Evolutionary conservation across 2,329 filamentous ascomycete species (phyloP).

Genomic region (Trichophyton rubrum): DNA sequence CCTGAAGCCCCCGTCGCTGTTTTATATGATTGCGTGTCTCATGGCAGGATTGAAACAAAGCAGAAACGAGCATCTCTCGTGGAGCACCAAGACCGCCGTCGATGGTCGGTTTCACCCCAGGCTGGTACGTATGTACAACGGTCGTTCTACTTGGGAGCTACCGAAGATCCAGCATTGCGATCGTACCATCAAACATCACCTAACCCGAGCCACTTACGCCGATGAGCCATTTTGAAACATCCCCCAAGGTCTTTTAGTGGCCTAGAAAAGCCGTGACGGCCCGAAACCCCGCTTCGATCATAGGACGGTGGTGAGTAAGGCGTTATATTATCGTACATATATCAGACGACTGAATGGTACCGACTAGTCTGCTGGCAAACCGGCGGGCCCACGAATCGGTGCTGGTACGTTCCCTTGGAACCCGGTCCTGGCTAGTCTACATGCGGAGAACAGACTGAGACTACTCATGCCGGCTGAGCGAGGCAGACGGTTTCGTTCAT

Average conservation of each 20-base stretch:
- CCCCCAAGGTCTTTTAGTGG: neutral
- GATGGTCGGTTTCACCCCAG: too few relatives aligned
- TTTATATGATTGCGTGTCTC: neutral
- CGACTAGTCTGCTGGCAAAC: too few relatives aligned
- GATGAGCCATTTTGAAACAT: neutral
- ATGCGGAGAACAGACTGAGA: too few relatives aligned
- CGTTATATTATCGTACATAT: neutral
- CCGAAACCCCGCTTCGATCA: neutral
- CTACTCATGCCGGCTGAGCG: too few relatives aligned
- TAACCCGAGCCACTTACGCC: neutral
- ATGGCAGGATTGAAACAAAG: neutral
- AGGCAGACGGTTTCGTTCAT: too few relatives aligned
- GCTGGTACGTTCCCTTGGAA: too few relatives aligned
- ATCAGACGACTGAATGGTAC: too few relatives aligned
- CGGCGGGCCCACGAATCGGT: too few relatives aligned
- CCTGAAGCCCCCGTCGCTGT: neutral
- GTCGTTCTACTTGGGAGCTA: too few relatives aligned
- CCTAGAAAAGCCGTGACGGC: neutral
- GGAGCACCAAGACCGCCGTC: too few relatives aligned
- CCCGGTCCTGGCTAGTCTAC: too few relatives aligned
- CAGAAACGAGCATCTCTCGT: neutral
- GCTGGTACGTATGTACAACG: too few relatives aligned
- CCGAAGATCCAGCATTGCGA: neutral
- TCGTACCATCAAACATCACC: neutral
- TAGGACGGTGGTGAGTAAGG: neutral